Evolutionary conservation across 2,329 filamentous ascomycete genomes (phyloP).

Genomic region (Beauveria brongniartii): DNA sequence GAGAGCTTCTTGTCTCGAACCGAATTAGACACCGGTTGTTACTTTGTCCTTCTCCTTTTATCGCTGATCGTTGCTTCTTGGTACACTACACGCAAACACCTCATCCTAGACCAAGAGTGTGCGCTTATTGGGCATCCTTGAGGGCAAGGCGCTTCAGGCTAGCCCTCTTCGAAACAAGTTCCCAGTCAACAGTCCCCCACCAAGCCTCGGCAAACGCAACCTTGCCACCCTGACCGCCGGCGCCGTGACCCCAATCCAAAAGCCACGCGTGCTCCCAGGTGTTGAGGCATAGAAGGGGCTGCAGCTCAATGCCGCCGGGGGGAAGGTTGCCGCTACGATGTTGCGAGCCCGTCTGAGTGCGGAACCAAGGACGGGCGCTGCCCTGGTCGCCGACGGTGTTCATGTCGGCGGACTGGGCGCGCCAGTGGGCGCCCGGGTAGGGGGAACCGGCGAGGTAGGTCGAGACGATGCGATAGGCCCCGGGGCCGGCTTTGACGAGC

Average conservation of each 20-base stretch:
- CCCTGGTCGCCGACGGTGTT: slow-evolving; percentile 47
- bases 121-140: slow-evolving; percentile 17
- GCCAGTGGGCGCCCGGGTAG: slow-evolving; percentile 76
- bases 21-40: not conserved
- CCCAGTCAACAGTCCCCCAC: slow-evolving; percentile 89
- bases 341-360: slow-evolving; percentile 26
- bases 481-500: slow-evolving; percentile 59
- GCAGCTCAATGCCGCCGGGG: slow-evolving; percentile 59
- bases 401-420: slow-evolving; percentile 61
- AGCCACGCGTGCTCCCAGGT: slow-evolving; percentile 96
- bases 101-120: no score
- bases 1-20: not conserved
- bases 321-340: slow-evolving; percentile 32
- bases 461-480: slow-evolving; percentile 60
- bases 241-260: slow-evolving; percentile 62
- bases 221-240: slow-evolving; percentile 62
- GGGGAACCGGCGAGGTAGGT: slow-evolving; percentile 92
- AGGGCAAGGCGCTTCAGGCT: slow-evolving; percentile 27
- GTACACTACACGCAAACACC: not conserved
- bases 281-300: slow-evolving; percentile 82
- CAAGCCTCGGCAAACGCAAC: slow-evolving; percentile 65
- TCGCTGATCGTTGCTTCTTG: not conserved
- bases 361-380: slow-evolving; percentile 30
- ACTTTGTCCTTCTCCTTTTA: not conserved
- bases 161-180: slow-evolving; percentile 48